Conservation (phyloP, 2,329 filamentous ascomycete genomes). For the Gaeumannomyces sp. region DNA sequence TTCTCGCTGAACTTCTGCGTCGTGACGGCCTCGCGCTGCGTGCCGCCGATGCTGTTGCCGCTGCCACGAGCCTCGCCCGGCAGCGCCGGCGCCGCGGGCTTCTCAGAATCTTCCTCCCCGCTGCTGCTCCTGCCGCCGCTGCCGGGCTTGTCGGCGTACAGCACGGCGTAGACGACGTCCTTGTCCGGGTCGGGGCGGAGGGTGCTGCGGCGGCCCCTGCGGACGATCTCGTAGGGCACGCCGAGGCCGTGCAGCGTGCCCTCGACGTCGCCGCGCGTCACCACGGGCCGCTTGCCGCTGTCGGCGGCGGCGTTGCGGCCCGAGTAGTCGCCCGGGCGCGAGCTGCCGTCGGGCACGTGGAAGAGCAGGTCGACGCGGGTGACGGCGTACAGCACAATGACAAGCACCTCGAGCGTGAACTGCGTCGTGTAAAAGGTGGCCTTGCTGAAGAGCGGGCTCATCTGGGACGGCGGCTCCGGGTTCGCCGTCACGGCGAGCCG, state of each 20-base stretch:
- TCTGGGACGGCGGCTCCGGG: slow-evolving; percentile 16
- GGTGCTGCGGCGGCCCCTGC: slow-evolving; percentile 1
- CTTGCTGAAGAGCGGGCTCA: slow-evolving; percentile 26
- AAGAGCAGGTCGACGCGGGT: slow-evolving; percentile 24
- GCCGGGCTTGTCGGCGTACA: slow-evolving; percentile 6
- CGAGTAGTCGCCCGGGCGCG: slow-evolving; percentile 17
- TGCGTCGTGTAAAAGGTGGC: slow-evolving; percentile 29
- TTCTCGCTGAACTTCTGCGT: too few relatives aligned
- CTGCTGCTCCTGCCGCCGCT: neutral
- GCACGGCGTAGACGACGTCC: slow-evolving; percentile 3
- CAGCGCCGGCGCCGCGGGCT: neutral
- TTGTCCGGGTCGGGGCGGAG: neutral
- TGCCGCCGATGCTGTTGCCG: too few relatives aligned
- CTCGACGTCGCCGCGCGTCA: slow-evolving; percentile 7
- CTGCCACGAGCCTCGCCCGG: too few relatives aligned
- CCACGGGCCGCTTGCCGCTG: neutral
- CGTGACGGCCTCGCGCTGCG: neutral
- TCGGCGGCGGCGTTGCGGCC: slow-evolving; percentile 1
- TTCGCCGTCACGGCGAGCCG: slow-evolving; percentile 22
- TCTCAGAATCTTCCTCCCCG: neutral
- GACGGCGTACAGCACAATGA: slow-evolving; percentile 21
- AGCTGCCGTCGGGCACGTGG: slow-evolving; percentile 25
- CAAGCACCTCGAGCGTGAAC: slow-evolving; percentile 26
- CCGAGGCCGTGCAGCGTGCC: neutral
- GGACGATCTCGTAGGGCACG: slow-evolving; percentile 7